Evolutionary conservation across 768 basidiomycete species (phyloP).

Genomic region (Grammothele lineata): DNA sequence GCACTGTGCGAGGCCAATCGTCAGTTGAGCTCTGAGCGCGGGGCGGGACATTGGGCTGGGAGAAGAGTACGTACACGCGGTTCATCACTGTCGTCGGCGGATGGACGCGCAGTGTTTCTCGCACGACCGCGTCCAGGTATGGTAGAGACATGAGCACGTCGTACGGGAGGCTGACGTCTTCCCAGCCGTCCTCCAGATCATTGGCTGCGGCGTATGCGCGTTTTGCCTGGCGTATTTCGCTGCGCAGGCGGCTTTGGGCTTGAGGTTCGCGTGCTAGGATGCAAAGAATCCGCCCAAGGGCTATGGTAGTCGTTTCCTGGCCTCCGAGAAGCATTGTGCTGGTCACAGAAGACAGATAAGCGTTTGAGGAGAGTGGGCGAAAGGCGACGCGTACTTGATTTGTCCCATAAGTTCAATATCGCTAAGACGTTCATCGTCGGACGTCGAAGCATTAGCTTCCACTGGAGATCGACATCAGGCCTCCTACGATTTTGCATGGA

Average conservation of each 20-base stretch:
- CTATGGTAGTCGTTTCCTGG: slow-evolving; percentile 25
- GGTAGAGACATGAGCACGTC: slow-evolving; percentile 39
- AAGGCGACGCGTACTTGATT: slow-evolving; percentile 28
- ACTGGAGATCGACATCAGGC: slow-evolving; percentile 19
- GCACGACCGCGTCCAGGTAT: slow-evolving; percentile 42
- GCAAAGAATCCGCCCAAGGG: slow-evolving; percentile 31
- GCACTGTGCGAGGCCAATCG: slow-evolving; percentile 19
- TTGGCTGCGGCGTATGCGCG: slow-evolving; percentile 7
- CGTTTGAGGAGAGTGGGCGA: neutral
- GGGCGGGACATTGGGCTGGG: no score
- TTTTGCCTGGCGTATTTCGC: slow-evolving; percentile 30
- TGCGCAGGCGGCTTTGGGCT: slow-evolving; percentile 30
- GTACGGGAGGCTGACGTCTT: slow-evolving; percentile 30
- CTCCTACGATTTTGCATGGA: no score
- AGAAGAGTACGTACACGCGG: slow-evolving; percentile 25
- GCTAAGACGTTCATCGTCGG: slow-evolving; percentile 28
- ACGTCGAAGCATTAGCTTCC: slow-evolving; percentile 28
- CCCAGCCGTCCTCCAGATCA: slow-evolving; percentile 20
- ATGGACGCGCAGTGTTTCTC: slow-evolving; percentile 39
- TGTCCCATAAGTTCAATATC: slow-evolving; percentile 36
- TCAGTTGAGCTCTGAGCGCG: no score
- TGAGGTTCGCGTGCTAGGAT: slow-evolving; percentile 27
- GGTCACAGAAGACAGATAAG: neutral
- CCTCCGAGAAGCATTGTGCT: slow-evolving; percentile 35
- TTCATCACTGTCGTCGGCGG: slow-evolving; percentile 29